Evolutionary conservation across 208 protist species (phyloP).

Genomic region (Trypanosoma lewisi): DNA sequence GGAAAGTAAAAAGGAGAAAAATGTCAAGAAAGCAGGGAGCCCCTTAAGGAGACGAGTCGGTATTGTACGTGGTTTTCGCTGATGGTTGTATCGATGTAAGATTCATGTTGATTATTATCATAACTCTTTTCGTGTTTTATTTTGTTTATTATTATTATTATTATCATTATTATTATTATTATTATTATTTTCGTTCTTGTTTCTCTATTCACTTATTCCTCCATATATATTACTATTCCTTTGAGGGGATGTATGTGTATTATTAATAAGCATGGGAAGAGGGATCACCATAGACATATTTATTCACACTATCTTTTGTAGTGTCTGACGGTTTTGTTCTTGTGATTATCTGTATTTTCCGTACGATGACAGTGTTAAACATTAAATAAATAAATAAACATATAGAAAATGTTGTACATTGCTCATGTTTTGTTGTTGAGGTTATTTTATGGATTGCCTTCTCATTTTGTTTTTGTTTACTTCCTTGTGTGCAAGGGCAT

Average conservation of each 20-base stretch:
- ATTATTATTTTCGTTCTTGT: slow-evolving; percentile 12
- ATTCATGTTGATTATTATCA: neutral
- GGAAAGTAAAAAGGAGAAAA: slow-evolving; percentile 4
- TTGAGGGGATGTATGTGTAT: no score
- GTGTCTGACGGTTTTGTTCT: neutral
- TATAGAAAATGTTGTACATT: no score
- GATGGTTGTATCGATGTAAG: neutral
- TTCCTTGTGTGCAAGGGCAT: neutral
- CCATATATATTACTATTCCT: neutral
- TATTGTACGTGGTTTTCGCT: neutral
- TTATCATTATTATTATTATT: slow-evolving; percentile 9
- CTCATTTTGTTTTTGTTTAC: no score
- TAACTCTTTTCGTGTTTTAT: neutral
- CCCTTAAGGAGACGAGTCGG: neutral
- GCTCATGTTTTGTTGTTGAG: no score
- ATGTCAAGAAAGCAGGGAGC: neutral
- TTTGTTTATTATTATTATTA: neutral
- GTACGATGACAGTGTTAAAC: no score
- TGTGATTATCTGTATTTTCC: no score
- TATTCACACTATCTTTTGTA: no score
- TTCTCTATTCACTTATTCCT: slow-evolving; percentile 1
- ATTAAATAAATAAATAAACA: no score
- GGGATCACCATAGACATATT: no score
- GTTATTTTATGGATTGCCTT: no score
- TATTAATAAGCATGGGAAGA: no score